These are phyloP conservation scores for Penicillium pulvis DNA, from an alignment of 495 filamentous ascomycete species.

Conservation along the genomic window DNA sequence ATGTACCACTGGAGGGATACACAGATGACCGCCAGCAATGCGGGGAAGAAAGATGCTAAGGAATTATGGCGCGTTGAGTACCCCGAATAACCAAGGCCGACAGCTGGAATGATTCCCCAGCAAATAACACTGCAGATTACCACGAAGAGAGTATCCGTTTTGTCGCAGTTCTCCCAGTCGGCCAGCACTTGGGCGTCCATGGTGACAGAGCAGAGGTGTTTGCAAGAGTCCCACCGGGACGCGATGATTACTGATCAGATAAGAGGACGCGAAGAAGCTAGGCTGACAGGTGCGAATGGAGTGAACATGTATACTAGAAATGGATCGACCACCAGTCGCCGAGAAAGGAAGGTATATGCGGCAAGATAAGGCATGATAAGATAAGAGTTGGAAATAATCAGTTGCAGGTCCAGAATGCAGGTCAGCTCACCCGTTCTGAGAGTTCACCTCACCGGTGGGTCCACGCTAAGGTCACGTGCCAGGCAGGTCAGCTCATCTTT, in stretches of 20 bases:
- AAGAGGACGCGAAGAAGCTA: not conserved
- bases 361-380: not conserved
- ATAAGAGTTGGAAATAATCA: no score
- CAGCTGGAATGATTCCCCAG: constrained; percentile 1
- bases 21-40: constrained; percentile 41
- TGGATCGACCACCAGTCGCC: not conserved
- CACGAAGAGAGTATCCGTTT: constrained; percentile 39
- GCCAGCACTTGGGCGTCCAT: not conserved
- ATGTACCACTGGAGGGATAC: constrained; percentile 52
- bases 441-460: no score
- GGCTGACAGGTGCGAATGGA: not conserved
- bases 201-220: not conserved
- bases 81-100: constrained; percentile 50
- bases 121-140: constrained; percentile 1
- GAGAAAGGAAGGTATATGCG: not conserved
- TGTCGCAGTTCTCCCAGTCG: constrained; percentile 33
- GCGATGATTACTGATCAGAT: not conserved
- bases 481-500: no score
- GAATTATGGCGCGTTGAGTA: constrained; percentile 49
- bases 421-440: no score
- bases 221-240: not conserved
- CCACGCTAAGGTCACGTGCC: no score
- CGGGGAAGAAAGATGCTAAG: constrained; percentile 49
- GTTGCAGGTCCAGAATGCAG: no score
- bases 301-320: not conserved